Percentiles rank a stretch among this genome's conserved stretches.
Conservation (phyloP, 176 grass and related monocot species). For the Carex kokanica region DNA sequence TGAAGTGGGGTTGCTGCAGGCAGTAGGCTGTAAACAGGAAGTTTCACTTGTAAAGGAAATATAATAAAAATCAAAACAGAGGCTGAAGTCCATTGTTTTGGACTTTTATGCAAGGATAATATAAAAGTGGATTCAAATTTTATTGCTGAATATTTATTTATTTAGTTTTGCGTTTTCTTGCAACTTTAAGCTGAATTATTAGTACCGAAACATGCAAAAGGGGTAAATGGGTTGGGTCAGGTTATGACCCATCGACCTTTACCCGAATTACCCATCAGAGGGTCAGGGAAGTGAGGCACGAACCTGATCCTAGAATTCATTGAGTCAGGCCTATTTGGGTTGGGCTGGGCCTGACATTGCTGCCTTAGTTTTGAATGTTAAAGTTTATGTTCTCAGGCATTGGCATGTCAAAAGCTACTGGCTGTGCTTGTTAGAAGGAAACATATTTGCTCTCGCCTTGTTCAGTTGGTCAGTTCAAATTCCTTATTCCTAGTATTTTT, state of each 20-base stretch:
- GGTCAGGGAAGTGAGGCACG: neutral
- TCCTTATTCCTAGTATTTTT: neutral
- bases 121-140: neutral
- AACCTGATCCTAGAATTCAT: neutral
- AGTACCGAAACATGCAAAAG: neutral
- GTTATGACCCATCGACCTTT: neutral
- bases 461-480: constrained; percentile 76
- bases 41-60: neutral
- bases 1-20: neutral
- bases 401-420: constrained; percentile 87
- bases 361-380: constrained; percentile 7
- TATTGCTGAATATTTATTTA: neutral
- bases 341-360: neutral
- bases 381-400: constrained; percentile 51
- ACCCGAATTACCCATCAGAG: neutral
- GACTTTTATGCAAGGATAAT: neutral
- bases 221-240: neutral
- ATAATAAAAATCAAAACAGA: neutral
- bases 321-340: neutral
- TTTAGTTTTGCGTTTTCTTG: constrained; percentile 19
- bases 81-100: constrained; percentile 10
- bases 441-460: constrained; percentile 65
- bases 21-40: neutral
- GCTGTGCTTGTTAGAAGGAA: constrained; percentile 75
- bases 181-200: neutral